These are phyloP conservation scores for Rhodotorula graminis DNA, from an alignment of 768 basidiomycete species.

Conservation along the genomic window DNA sequence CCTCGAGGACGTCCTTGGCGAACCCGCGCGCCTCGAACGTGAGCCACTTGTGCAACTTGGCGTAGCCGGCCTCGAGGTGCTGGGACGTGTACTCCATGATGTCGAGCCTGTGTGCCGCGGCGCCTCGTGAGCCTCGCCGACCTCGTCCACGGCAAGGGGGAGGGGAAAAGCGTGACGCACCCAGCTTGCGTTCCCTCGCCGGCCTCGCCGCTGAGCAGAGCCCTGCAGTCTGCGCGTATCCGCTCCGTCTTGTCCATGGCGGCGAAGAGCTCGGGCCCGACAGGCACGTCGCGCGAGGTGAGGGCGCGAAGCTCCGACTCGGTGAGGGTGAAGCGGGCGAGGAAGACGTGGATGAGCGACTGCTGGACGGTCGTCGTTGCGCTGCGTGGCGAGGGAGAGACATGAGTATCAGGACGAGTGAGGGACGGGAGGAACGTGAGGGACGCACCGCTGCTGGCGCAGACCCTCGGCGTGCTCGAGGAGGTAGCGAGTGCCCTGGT, in stretches of 20 bases:
- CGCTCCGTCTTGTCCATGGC: constrained; percentile 80
- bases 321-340: constrained; percentile 76
- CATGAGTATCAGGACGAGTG: neutral
- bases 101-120: constrained; percentile 72
- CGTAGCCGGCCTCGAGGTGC: constrained; percentile 80
- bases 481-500: constrained; percentile 40
- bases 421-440: neutral
- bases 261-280: constrained; percentile 69
- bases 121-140: no score
- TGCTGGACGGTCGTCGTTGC: constrained; percentile 27
- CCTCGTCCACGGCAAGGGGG: no score
- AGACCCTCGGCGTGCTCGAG: constrained; percentile 47
- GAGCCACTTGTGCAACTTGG: constrained; percentile 81
- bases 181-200: constrained; percentile 47
- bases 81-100: constrained; percentile 78
- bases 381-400: neutral
- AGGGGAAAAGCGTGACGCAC: constrained; percentile 33
- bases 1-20: constrained; percentile 57
- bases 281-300: constrained; percentile 69
- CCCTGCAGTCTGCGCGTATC: constrained; percentile 77
- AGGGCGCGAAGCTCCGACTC: constrained; percentile 68
- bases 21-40: constrained; percentile 77
- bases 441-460: constrained; percentile 46
- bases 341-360: constrained; percentile 65
- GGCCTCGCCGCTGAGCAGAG: constrained; percentile 68